phyloP scores from a whole-genome alignment of 75 land plant species.

The Adiantum capillusveneris region DNA sequence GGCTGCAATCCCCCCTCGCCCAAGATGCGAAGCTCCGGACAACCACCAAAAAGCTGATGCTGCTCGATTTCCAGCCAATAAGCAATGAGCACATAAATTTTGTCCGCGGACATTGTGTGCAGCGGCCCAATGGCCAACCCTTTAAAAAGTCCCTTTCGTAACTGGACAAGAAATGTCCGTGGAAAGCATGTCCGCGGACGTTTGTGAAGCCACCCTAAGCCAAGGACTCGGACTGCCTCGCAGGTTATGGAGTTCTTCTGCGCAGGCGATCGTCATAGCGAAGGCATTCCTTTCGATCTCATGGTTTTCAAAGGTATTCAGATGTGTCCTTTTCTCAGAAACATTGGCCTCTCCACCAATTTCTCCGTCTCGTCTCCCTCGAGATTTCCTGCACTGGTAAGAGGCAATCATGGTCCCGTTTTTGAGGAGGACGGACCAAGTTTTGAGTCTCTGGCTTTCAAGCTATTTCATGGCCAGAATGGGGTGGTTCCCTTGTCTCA shows the following conservation, averaged over 20 bases:
- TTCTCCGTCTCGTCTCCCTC: slow-evolving; percentile 58
- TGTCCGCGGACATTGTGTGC: too few species aligned
- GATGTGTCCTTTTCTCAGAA: slow-evolving; percentile 88
- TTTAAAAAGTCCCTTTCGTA: too few species aligned
- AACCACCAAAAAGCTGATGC: too few species aligned
- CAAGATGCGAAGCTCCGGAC: too few species aligned
- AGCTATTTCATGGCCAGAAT: slow-evolving; percentile 85
- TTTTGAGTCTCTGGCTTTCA: slow-evolving; percentile 89
- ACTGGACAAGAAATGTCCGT: too few species aligned
- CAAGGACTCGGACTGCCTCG: too few species aligned
- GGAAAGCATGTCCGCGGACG: too few species aligned
- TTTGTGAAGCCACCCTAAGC: too few species aligned
- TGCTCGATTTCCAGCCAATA: too few species aligned
- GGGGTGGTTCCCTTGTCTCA: slow-evolving; percentile 90
- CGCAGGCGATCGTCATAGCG: not conserved
- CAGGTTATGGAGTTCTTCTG: not conserved
- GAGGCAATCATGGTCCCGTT: slow-evolving; percentile 81
- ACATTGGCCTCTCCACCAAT: slow-evolving; percentile 72
- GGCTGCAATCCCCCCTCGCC: too few species aligned
- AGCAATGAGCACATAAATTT: too few species aligned
- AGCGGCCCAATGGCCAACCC: too few species aligned
- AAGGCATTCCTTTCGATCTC: not conserved
- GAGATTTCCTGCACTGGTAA: slow-evolving; percentile 49
- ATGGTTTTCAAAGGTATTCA: slow-evolving; percentile 31
- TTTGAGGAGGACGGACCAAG: slow-evolving; percentile 98